Evolutionary conservation across 495 filamentous ascomycete genomes (phyloP), one percentile per base, ranked within the genome.

Genomic region (Terfezia boudieri): DNA sequence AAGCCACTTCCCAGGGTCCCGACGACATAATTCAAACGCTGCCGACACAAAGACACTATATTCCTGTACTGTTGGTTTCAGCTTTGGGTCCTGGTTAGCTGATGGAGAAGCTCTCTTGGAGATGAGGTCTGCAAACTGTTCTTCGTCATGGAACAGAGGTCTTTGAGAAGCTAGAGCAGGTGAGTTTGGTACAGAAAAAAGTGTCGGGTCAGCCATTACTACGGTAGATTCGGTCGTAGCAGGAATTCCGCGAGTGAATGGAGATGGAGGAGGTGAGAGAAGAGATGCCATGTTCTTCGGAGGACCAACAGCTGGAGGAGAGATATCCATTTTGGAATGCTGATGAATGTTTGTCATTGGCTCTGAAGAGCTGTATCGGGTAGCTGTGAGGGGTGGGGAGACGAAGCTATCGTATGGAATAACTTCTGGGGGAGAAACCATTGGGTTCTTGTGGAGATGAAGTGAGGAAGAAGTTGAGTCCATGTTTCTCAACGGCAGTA

Each of bases 191-290:
- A 56, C 59, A 14, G 60, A 49, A 49, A 59, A 62, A 48, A 62
- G 53, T 37, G 60, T 53, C 17, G 56, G 46, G 11, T 62, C 60
- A 12, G 54, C 36, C 38, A 59, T 62, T 16, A 60, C 54, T 12
- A 57, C 55, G 53, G 60, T 52, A 55, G 60, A 57, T 32, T 59
- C 55, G 9, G 60, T 51, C 53, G 56, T 9, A 35, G 50, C 43
- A n/a, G 46, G 43, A 32, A 54, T 43, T 14, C 32, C 36, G n/a
- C 32, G 20, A 50, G 11, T 23, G 14, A 23, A 37, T 51, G 54
- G 53, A 50, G 62, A 65, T 14, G 64, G 63, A 36, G 62, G 62
- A 49, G 62, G 62, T 38, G 62, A 65, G n/a, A 65, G 53, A 55
- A 64, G 57, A 41, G 61, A 51, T n/a, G 49, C 49, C 49, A 51